Conservation (phyloP, 495 filamentous ascomycete genomes). For the Penicillium argentinense region DNA sequence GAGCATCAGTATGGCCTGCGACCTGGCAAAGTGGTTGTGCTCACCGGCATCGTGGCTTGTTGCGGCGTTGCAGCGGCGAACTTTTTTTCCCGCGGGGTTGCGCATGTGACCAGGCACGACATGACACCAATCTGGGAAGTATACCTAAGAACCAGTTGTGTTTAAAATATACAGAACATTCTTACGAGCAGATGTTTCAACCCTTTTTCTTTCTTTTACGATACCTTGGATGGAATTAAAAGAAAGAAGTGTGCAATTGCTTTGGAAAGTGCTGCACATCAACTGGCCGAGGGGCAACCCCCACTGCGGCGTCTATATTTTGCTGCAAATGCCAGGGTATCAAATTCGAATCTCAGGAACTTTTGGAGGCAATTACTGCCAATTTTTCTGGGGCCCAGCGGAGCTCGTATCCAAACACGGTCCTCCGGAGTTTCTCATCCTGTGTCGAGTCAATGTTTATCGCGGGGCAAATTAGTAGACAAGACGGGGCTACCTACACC, state of each 20-base stretch:
- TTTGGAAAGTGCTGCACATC: too few relatives aligned
- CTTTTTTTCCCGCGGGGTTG: constrained; percentile 31
- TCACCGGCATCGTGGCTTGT: constrained; percentile 35
- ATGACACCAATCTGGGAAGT: too few relatives aligned
- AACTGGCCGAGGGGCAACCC: too few relatives aligned
- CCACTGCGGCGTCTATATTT: constrained; percentile 8
- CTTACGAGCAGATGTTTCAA: too few relatives aligned
- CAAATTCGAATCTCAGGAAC: constrained; percentile 13
- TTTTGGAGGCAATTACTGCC: constrained; percentile 7
- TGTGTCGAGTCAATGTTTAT: constrained; percentile 20
- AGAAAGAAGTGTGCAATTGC: too few relatives aligned
- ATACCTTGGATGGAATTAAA: too few relatives aligned
- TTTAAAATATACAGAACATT: too few relatives aligned
- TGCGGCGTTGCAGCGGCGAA: constrained; percentile 12
- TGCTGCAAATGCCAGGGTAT: constrained; percentile 23
- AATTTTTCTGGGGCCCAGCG: constrained; percentile 37
- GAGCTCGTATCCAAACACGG: constrained; percentile 78
- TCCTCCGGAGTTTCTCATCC: constrained; percentile 71
- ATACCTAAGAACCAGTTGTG: too few relatives aligned
- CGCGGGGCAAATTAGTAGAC: background rate
- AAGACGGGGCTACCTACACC: constrained; percentile 51
- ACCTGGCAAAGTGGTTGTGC: constrained; percentile 1
- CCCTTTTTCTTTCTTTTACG: too few relatives aligned
- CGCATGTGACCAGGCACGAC: constrained; percentile 33
- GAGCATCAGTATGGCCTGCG: background rate